phyloP scores from a whole-genome alignment of 352 stramenopile genomes.

The Phytophthora agathidicida region DNA sequence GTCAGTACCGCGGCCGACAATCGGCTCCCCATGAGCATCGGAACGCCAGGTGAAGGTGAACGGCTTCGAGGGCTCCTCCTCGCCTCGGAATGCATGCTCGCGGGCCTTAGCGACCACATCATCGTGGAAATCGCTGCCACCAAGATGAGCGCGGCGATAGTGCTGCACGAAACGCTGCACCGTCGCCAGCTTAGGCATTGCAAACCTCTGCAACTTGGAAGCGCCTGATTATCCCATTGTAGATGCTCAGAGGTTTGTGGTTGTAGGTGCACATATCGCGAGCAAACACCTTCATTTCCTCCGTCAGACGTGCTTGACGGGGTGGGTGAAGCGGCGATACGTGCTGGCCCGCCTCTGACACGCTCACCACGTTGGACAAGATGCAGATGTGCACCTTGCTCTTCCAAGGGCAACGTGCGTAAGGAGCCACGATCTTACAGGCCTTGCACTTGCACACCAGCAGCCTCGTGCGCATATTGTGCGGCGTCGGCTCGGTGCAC shows the following conservation, averaged over 20 bases:
- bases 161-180: slow-evolving; percentile 16
- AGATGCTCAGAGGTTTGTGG: slow-evolving; percentile 11
- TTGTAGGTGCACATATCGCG: slow-evolving; percentile 13
- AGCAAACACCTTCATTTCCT: slow-evolving; percentile 3
- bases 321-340: background rate
- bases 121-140: slow-evolving; percentile 14
- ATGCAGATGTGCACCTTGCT: slow-evolving; percentile 3
- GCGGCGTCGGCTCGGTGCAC: background rate
- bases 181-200: background rate
- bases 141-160: background rate
- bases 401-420: slow-evolving; percentile 4
- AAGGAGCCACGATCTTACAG: background rate
- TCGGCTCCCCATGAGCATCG: background rate
- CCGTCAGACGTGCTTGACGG: background rate
- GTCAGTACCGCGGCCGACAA: slow-evolving; percentile 9
- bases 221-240: background rate
- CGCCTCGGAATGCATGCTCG: background rate
- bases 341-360: slow-evolving; percentile 1
- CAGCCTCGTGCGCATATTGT: slow-evolving; percentile 8
- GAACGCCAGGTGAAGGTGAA: slow-evolving; percentile 5
- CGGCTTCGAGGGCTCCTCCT: background rate
- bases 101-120: background rate
- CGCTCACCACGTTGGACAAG: slow-evolving; percentile 8
- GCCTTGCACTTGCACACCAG: background rate
- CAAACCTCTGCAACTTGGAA: background rate